Evolutionary conservation across 768 basidiomycete species (phyloP).

Genomic region (Xanthoconium purpureum): DNA sequence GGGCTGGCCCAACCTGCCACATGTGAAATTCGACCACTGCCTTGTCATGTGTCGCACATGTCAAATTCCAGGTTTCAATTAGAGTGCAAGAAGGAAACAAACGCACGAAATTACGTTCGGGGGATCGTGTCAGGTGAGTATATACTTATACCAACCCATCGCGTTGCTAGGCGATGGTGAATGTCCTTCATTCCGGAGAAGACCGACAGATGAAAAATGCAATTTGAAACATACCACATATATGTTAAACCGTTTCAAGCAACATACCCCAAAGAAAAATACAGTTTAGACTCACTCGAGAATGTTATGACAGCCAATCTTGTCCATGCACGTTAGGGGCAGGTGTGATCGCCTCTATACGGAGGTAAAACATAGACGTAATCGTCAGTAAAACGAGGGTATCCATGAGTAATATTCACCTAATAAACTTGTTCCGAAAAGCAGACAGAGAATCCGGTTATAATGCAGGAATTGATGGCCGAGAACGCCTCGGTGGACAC

Average conservation of each 20-base stretch:
- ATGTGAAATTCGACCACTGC: conserved; percentile 45
- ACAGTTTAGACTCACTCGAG: not conserved
- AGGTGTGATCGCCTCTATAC: too few relatives aligned
- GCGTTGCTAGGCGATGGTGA: conserved; percentile 9
- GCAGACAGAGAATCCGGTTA: not conserved
- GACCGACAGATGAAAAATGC: not conserved
- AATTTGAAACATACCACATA: not conserved
- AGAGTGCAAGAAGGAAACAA: not conserved
- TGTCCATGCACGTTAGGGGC: not conserved
- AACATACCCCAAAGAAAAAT: not conserved
- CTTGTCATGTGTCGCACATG: not conserved
- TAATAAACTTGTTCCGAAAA: not conserved
- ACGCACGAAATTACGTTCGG: conserved; percentile 25
- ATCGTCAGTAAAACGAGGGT: not conserved
- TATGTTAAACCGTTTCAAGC: not conserved
- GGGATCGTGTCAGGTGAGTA: not conserved
- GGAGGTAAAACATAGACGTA: not conserved
- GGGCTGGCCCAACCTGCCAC: conserved; percentile 38
- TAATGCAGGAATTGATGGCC: not conserved
- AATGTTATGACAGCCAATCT: not conserved
- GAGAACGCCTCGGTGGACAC: not conserved
- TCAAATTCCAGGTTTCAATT: not conserved
- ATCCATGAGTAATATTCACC: not conserved
- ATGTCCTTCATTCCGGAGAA: not conserved
- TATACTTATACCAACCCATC: conserved; percentile 1